Conservation (phyloP, 495 filamentous ascomycete genomes). For the Aspergillus heteromorphus region DNA sequence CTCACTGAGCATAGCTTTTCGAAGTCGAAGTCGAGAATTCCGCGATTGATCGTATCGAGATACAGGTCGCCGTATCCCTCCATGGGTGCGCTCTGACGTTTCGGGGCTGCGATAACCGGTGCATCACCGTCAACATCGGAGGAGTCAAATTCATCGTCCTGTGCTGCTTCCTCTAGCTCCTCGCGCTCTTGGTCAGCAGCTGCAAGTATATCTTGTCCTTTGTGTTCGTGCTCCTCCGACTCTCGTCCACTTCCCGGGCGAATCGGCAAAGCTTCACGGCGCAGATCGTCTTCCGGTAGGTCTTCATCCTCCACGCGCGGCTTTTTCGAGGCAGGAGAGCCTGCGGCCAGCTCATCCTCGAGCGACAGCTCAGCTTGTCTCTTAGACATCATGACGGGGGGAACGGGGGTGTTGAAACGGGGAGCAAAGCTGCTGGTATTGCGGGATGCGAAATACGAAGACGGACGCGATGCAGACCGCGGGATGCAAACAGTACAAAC, state of each 20-base stretch:
- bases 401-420: conserved; percentile 9
- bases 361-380: conserved; percentile 70
- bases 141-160: conserved; percentile 21
- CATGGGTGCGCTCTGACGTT: conserved; percentile 68
- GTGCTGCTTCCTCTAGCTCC: conserved; percentile 34
- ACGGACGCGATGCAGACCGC: conserved; percentile 13
- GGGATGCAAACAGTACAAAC: conserved; percentile 44
- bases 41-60: conserved; percentile 91
- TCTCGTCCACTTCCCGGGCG: conserved; percentile 32
- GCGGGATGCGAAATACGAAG: conserved; percentile 12
- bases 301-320: conserved; percentile 57
- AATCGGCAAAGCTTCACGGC: conserved; percentile 36
- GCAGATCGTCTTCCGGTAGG: conserved; percentile 26
- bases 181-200: conserved; percentile 37
- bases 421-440: neutral
- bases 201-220: conserved; percentile 32
- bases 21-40: conserved; percentile 89
- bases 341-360: conserved; percentile 53
- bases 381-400: conserved; percentile 57
- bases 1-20: conserved; percentile 96
- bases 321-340: conserved; percentile 74
- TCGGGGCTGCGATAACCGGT: conserved; percentile 37
- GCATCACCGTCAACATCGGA: conserved; percentile 31
- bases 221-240: conserved; percentile 29
- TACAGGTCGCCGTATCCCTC: conserved; percentile 95